Evolutionary conservation across 2,329 filamentous ascomycete species (phyloP).

Genomic region (Diaporthe capsici): DNA sequence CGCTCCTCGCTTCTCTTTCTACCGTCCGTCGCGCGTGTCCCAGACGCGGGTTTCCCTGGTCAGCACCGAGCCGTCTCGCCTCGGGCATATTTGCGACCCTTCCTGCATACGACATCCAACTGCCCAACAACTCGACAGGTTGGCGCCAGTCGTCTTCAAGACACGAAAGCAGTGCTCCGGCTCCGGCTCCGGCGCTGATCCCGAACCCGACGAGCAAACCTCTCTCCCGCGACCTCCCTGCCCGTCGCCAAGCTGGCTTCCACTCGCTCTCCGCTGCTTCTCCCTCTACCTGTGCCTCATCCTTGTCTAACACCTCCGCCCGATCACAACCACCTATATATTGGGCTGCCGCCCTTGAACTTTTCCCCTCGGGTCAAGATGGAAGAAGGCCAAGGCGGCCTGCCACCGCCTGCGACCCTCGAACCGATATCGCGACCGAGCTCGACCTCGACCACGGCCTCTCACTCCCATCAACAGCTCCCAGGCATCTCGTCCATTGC

Average conservation of each 20-base stretch:
- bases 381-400: conserved; percentile 50
- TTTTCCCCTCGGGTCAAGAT: conserved; percentile 55
- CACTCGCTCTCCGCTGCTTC: conserved; percentile 43
- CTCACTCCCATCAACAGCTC: conserved; percentile 57
- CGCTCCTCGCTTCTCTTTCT: conserved; percentile 17
- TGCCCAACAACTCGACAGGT: neutral
- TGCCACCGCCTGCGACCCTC: conserved; percentile 55
- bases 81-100: neutral
- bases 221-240: neutral
- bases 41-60: neutral
- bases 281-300: conserved; percentile 40
- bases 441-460: conserved; percentile 63
- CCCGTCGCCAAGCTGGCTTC: conserved; percentile 48
- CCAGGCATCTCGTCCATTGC: conserved; percentile 62
- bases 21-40: neutral
- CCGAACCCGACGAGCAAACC: conserved; percentile 23
- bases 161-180: conserved; percentile 6
- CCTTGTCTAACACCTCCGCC: conserved; percentile 44
- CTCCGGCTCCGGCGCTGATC: conserved; percentile 7
- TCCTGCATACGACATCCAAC: too few relatives aligned
- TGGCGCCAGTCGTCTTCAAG: neutral
- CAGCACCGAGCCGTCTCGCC: conserved; percentile 5
- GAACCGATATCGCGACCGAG: conserved; percentile 66
- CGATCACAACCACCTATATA: conserved; percentile 41
- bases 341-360: conserved; percentile 44